phyloP scores from a whole-genome alignment of 2,329 filamentous ascomycete genomes.

The Colletotrichum gigasporum region DNA sequence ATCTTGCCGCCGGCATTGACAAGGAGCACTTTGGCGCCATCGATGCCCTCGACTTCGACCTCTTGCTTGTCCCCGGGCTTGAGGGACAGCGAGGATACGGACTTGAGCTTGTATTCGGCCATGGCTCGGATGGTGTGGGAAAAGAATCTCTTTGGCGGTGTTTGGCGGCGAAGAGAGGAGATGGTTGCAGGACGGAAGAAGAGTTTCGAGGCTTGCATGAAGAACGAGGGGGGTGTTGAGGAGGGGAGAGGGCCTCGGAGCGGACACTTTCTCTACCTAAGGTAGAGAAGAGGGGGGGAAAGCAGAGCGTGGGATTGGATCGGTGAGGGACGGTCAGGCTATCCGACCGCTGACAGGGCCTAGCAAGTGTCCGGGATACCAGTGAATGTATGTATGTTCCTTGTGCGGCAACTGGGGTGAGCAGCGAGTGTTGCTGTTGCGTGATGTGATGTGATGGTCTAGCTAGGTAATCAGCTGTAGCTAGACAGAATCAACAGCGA shows the following conservation, averaged over 20 bases:
- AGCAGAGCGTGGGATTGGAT: too few relatives aligned
- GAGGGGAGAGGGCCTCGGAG: too few relatives aligned
- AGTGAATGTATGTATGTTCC: too few relatives aligned
- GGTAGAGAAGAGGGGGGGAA: not conserved
- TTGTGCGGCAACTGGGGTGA: too few relatives aligned
- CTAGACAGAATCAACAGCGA: too few relatives aligned
- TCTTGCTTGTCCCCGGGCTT: slow-evolving; percentile 86
- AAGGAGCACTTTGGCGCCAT: slow-evolving; percentile 86
- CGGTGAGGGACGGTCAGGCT: too few relatives aligned
- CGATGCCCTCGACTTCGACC: slow-evolving; percentile 88
- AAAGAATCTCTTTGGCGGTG: slow-evolving; percentile 30
- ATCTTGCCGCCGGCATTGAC: slow-evolving; percentile 80
- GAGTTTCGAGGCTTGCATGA: slow-evolving; percentile 23
- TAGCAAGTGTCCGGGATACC: too few relatives aligned
- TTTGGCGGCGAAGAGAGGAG: not conserved
- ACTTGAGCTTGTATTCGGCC: slow-evolving; percentile 78
- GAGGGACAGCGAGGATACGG: slow-evolving; percentile 76
- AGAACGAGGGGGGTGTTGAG: not conserved
- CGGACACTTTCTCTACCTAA: too few relatives aligned
- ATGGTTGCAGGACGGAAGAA: not conserved
- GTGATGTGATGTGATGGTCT: too few relatives aligned
- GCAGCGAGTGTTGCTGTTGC: too few relatives aligned
- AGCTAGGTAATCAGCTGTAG: too few relatives aligned
- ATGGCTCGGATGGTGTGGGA: slow-evolving; percentile 49
- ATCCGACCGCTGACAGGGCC: too few relatives aligned